phyloP scores from a whole-genome alignment of 345 rosid species.

The Dovyalis caffra region DNA sequence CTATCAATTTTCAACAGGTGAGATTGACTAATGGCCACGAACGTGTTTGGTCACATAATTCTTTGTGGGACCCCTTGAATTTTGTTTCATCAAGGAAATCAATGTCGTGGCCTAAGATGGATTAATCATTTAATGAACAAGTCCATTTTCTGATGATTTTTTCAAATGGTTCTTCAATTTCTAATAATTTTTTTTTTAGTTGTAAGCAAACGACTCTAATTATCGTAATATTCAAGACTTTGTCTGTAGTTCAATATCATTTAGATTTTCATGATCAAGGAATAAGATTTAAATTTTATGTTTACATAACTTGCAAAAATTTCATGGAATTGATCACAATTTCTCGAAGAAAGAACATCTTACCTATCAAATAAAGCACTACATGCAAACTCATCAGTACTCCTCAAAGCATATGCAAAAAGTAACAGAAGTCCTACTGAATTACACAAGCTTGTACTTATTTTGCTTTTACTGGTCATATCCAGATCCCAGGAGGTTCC shows the following conservation, averaged over 20 bases:
- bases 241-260: not conserved
- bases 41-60: not conserved
- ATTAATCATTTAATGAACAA: no score
- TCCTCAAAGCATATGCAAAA: not conserved
- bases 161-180: no score
- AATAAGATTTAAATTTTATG: no score
- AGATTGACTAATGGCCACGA: not conserved
- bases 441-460: not conserved
- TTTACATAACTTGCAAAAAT: not conserved
- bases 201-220: no score
- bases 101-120: not conserved
- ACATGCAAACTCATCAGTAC: no score
- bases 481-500: conserved; percentile 55
- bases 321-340: not conserved
- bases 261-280: no score
- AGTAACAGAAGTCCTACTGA: not conserved
- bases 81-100: not conserved
- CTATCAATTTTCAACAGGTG: conserved; percentile 52
- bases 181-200: no score
- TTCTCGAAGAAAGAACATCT: no score
- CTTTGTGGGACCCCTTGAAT: not conserved
- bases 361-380: not conserved
- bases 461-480: not conserved
- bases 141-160: no score
- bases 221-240: no score